Evolutionary conservation across 305 asterid genomes (phyloP), one percentile per base, ranked within the genome.

Genomic region (Withania somnifera): DNA sequence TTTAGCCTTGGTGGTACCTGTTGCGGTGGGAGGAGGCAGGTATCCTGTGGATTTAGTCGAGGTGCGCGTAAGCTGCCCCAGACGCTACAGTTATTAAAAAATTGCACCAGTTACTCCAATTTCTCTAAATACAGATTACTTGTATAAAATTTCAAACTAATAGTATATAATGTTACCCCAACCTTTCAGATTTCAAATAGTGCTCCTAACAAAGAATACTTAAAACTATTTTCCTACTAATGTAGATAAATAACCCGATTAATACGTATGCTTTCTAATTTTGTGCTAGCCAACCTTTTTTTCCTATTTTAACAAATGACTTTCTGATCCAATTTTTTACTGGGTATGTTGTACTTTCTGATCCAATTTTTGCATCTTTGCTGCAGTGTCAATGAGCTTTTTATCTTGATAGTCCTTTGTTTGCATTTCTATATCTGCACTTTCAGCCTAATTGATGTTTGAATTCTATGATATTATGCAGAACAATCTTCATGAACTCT

Each of bases 401-500:
- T 68, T 68, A 68, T 68, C 54, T 20, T 68, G 17, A 40, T 38
- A 68, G 54, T 68, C 77, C 30, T 38, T n/a, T 11, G n/a, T 38
- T 24, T 67, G 76, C 76, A 47, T 73, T 24, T 47, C 15, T 30
- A 24, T 47, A 30, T 47, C 20, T 50, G 63, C 63, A 50, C 57
- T 51, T 50, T 11, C n/a, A 51, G 80, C 40, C 64, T 30, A 51
- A 30, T 76, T 76, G 80, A 76, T 30, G 64, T 76, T 30, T 11
- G 64, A 51, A 34, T 76, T 76, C 30, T 54, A 51, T 75, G 63
- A 76, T 17, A 10, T 82, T 83, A 64, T 85, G 91, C 98, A 97
- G 99, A 97, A 97, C 90, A 97, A 97, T 88, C 99, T 97, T 87
- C 98, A 97, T 86, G 99, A 97, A 80, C 98, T 97, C 56, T 94